phyloP scores from a whole-genome alignment of 1,139 yeast genomes.

The Ogataea hybrid region DNA sequence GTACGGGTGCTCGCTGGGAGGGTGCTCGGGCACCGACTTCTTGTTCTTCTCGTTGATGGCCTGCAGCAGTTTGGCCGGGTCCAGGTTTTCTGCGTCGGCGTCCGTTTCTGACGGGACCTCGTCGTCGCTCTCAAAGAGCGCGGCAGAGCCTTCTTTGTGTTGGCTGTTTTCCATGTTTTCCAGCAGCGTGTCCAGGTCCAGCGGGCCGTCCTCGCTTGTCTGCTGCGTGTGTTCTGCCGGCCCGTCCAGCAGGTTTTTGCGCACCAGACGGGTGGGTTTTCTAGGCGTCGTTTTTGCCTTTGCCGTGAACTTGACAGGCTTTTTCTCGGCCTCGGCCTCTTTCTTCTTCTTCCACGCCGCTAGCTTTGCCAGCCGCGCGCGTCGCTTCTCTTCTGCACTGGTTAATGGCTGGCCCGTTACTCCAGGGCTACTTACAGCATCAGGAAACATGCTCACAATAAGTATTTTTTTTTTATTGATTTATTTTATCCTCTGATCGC shows the following conservation, averaged over 20 bases:
- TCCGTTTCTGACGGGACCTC: conserved; percentile 12
- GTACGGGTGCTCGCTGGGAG: conserved; percentile 47
- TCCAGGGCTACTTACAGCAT: conserved; percentile 13
- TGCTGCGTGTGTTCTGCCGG: not conserved
- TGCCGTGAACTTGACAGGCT: conserved; percentile 23
- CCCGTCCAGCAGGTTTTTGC: conserved; percentile 23
- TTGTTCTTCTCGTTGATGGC: conserved; percentile 26
- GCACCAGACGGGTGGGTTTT: conserved; percentile 11
- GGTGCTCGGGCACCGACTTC: conserved; percentile 45
- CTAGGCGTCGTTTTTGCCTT: conserved; percentile 7
- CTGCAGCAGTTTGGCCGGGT: conserved; percentile 20
- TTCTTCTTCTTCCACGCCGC: conserved; percentile 45
- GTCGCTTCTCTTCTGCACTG: conserved; percentile 42
- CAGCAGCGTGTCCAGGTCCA: conserved; percentile 6
- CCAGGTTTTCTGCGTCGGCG: conserved; percentile 13
- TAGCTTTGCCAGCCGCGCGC: conserved; percentile 34
- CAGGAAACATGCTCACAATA: not conserved
- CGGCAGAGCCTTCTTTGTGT: conserved; percentile 12
- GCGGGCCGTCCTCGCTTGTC: not conserved
- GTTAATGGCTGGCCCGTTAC: conserved; percentile 27
- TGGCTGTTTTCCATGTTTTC: conserved; percentile 1
- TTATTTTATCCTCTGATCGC: not conserved
- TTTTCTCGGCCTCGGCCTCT: conserved; percentile 28
- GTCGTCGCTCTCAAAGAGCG: conserved; percentile 11
- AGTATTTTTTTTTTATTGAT: not conserved